These are phyloP conservation scores for Verticillium longisporum DNA, from an alignment of 2,329 filamentous ascomycete genomes.

Conservation along the genomic window DNA sequence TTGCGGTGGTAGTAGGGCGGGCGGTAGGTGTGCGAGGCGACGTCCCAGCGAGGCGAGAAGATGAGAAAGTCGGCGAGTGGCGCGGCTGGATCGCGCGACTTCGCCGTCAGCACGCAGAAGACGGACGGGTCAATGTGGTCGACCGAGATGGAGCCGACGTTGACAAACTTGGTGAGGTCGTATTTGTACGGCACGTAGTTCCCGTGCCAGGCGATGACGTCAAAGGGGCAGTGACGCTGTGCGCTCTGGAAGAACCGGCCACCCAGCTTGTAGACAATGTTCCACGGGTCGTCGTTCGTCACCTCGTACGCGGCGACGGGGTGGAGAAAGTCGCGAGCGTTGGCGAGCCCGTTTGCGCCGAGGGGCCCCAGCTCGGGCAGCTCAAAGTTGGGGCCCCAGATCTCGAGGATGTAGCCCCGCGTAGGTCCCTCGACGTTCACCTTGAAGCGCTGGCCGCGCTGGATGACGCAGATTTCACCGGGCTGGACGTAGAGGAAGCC, in stretches of 20 bases:
- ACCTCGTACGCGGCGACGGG: constrained; percentile 56
- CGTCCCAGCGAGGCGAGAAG: constrained; percentile 66
- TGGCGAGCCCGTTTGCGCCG: constrained; percentile 68
- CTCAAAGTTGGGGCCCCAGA: constrained; percentile 65
- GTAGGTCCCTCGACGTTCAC: constrained; percentile 59
- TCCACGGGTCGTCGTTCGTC: constrained; percentile 37
- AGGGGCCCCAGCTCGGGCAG: constrained; percentile 69
- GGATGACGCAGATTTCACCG: constrained; percentile 72
- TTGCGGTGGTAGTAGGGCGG: constrained; percentile 69
- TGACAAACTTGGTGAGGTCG: constrained; percentile 70
- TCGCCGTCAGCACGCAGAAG: constrained; percentile 64
- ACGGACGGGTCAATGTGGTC: constrained; percentile 76
- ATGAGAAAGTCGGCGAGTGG: constrained; percentile 66
- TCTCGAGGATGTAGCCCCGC: constrained; percentile 67
- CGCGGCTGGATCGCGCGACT: constrained; percentile 52
- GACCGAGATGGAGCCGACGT: constrained; percentile 64
- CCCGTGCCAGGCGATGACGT: constrained; percentile 75
- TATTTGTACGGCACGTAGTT: constrained; percentile 79
- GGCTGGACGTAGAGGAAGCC: constrained; percentile 69
- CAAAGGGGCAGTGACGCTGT: constrained; percentile 68
- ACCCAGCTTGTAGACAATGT: constrained; percentile 58
- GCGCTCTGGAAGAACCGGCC: constrained; percentile 57
- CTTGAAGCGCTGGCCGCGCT: constrained; percentile 66
- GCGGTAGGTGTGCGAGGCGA: constrained; percentile 62
- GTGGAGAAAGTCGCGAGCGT: constrained; percentile 67